These are phyloP conservation scores for Epithele typhae DNA, from an alignment of 768 basidiomycete species.

Conservation along the genomic window DNA sequence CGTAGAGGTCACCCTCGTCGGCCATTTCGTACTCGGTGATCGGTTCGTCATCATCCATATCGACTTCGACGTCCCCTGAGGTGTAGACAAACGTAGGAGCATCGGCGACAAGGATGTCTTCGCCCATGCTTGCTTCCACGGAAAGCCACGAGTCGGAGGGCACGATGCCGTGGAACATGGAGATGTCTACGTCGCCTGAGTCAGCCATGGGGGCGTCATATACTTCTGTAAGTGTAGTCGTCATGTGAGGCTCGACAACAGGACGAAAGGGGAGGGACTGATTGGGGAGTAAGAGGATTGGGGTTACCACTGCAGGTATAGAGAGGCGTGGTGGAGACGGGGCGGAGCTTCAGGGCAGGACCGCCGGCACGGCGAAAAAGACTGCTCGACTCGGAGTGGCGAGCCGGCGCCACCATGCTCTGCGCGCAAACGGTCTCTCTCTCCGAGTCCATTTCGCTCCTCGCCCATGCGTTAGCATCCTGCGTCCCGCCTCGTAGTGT, in stretches of 20 bases:
- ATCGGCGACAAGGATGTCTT: conserved; percentile 35
- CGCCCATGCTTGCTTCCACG: conserved; percentile 57
- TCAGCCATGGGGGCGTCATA: conserved; percentile 67
- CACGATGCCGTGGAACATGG: conserved; percentile 46
- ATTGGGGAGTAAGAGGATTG: too few species aligned
- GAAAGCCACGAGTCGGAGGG: conserved; percentile 45
- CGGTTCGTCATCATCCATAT: conserved; percentile 56
- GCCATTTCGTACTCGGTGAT: conserved; percentile 57
- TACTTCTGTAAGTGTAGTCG: conserved; percentile 34
- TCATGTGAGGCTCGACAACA: conserved; percentile 1
- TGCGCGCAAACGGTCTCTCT: too few species aligned
- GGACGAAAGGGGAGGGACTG: neutral
- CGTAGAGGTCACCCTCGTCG: conserved; percentile 32
- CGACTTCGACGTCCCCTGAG: conserved; percentile 49
- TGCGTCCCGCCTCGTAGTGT: too few species aligned
- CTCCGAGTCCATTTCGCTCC: too few species aligned
- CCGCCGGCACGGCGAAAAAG: too few species aligned
- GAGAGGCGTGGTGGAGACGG: too few species aligned
- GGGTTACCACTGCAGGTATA: too few species aligned
- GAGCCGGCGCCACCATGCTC: too few species aligned
- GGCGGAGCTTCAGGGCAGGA: too few species aligned
- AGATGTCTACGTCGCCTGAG: conserved; percentile 53
- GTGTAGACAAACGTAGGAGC: conserved; percentile 27
- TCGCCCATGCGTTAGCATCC: too few species aligned
- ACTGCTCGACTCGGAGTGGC: too few species aligned